These are phyloP conservation scores for Ceratocystis colombiana DNA, from an alignment of 2,329 filamentous ascomycete genomes.

Conservation along the genomic window DNA sequence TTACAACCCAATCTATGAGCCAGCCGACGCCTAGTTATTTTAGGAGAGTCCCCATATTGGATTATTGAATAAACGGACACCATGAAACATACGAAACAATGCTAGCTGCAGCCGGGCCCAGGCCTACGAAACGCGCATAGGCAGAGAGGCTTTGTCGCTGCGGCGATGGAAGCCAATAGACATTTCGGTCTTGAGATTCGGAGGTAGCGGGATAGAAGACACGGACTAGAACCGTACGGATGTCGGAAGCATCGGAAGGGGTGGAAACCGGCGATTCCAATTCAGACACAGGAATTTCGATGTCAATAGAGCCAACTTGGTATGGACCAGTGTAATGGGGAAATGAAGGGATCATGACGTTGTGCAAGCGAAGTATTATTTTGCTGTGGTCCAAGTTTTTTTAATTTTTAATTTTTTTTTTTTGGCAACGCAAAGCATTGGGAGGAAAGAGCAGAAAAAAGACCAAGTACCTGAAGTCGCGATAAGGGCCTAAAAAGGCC, in stretches of 20 bases:
- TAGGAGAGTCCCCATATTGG: no score
- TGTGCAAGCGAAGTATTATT: constrained; percentile 1
- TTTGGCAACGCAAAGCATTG: no score
- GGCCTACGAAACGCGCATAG: constrained; percentile 66
- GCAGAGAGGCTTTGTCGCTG: constrained; percentile 64
- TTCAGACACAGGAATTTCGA: constrained; percentile 62
- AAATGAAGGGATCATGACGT: constrained; percentile 49
- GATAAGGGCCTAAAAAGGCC: constrained; percentile 12
- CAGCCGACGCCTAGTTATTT: not conserved
- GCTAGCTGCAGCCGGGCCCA: constrained; percentile 47
- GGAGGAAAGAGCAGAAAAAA: not conserved
- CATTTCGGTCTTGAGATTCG: constrained; percentile 44
- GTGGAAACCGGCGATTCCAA: constrained; percentile 45
- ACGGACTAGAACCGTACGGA: constrained; percentile 68
- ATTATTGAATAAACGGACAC: not conserved
- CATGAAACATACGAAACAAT: constrained; percentile 46
- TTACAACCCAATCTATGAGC: not conserved
- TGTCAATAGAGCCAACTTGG: constrained; percentile 67
- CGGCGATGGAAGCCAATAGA: constrained; percentile 68
- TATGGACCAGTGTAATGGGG: constrained; percentile 67
- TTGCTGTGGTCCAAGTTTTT: constrained; percentile 9
- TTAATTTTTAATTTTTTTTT: not conserved
- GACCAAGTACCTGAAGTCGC: not conserved
- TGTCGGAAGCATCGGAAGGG: constrained; percentile 45
- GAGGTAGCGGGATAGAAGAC: constrained; percentile 66